Base-by-base conservation (phyloP, 352 stramenopile genomes). In the Pythium monospermum region DNA sequence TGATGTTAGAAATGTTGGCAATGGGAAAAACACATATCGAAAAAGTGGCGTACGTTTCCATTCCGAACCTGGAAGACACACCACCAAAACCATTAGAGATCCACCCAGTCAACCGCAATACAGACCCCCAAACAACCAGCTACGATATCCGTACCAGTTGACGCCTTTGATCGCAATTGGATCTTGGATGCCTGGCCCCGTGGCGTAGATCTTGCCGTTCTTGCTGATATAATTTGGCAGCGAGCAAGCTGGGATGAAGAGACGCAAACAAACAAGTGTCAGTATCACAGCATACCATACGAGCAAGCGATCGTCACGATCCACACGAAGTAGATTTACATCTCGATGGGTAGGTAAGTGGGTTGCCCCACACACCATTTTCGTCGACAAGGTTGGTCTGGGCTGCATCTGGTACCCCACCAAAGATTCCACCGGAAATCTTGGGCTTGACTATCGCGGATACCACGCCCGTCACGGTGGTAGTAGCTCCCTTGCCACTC, bases 101-200 rank as follows among this genome's bases (percentile, higher is more conserved):
- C n/a, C n/a, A n/a, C n/a, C n/a, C n/a, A n/a, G n/a, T n/a, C n/a
- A n/a, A n/a, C n/a, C n/a, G n/a, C n/a, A n/a, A n/a, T n/a, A n/a
- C n/a, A n/a, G n/a, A n/a, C n/a, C n/a, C n/a, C n/a, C n/a, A n/a
- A n/a, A n/a, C n/a, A n/a, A n/a, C n/a, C n/a, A n/a, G n/a, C n/a
- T n/a, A n/a, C n/a, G n/a, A n/a, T n/a, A n/a, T n/a, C n/a, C 72
- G 36, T 66, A 87, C 76, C 76, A 87, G 53, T 87, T 87, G 52
- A 83, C 61, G 11, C 76, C 76, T 53, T 87, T 87, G 63, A 87
- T 83, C 5, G 63, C 22, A 7, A 85, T 57, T 1, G 70, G 47
- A 10, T 83, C 63, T 25, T 71, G 65, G 6, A 65, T 71, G 10
- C 73, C 76, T 25, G 66, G 57, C 3, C 72, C 68, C 4, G 85